Conservation (phyloP, 495 filamentous ascomycete genomes). For the Talaromyces thailandensis region DNA sequence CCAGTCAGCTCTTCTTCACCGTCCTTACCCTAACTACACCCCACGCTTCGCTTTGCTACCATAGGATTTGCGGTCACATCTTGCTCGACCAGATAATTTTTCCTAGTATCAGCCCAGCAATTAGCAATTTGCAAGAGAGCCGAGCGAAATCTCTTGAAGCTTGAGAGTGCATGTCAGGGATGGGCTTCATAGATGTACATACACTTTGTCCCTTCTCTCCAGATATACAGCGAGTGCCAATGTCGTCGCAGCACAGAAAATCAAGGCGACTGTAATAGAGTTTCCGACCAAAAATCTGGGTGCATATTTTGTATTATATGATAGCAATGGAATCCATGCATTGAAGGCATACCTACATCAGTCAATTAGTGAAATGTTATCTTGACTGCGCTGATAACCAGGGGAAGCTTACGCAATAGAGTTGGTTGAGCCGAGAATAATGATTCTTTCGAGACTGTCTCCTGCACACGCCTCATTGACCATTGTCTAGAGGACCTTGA, state of each 20-base stretch:
- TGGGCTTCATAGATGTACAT: neutral
- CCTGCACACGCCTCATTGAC: slow-evolving; percentile 1
- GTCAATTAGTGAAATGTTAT: neutral
- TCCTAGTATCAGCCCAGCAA: neutral
- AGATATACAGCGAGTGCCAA: slow-evolving; percentile 1
- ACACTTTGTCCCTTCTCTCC: neutral
- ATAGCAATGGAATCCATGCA: slow-evolving; percentile 2
- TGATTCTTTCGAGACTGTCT: slow-evolving; percentile 1
- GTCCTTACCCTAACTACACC: neutral
- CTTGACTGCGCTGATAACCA: neutral
- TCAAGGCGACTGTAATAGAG: slow-evolving; percentile 2
- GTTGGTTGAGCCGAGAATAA: slow-evolving; percentile 4
- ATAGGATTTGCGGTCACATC: neutral
- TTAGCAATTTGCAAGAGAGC: neutral
- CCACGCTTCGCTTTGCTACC: neutral
- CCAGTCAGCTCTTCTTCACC: neutral
- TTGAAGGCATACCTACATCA: slow-evolving; percentile 1
- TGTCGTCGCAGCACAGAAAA: neutral
- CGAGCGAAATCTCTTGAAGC: neutral
- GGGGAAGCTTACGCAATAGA: neutral
- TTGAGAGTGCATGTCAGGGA: neutral
- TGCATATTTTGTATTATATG: slow-evolving; percentile 3
- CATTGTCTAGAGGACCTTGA: neutral
- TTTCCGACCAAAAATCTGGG: slow-evolving; percentile 1
- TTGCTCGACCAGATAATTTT: neutral